These are phyloP conservation scores for Trichosporon coremiiforme DNA, from an alignment of 1,284 basidiomycete genomes.

Conservation along the genomic window DNA sequence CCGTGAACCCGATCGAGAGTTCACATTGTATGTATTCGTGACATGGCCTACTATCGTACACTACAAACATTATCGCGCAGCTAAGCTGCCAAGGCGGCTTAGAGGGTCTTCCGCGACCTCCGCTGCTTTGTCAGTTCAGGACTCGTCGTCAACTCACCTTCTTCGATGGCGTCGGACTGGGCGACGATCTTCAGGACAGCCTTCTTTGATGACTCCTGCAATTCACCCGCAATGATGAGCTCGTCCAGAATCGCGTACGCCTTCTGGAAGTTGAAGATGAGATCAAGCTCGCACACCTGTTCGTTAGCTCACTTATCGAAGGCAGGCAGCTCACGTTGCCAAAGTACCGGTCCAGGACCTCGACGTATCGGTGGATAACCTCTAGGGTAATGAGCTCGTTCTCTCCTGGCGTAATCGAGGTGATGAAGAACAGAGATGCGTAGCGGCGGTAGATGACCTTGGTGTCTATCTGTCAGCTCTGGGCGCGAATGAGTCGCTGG, in stretches of 20 bases:
- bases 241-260: conserved; percentile 98
- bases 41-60: conserved; percentile 24
- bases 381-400: conserved; percentile 92
- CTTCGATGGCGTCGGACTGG: conserved; percentile 59
- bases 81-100: conserved; percentile 49
- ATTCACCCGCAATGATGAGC: conserved; percentile 94
- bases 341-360: conserved; percentile 98
- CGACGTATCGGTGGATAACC: conserved; percentile 97
- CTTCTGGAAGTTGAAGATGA: conserved; percentile 99
- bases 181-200: conserved; percentile 81
- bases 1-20: neutral
- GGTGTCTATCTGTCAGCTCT: conserved; percentile 63
- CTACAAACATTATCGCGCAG: conserved; percentile 18
- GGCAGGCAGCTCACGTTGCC: conserved; percentile 73
- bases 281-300: conserved; percentile 92
- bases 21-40: conserved; percentile 17
- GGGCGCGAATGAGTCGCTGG: neutral
- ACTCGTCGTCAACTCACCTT: conserved; percentile 50
- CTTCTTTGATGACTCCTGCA: conserved; percentile 99
- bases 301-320: neutral
- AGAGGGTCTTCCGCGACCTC: conserved; percentile 54
- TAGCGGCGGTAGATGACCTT: conserved; percentile 98
- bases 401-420: conserved; percentile 83
- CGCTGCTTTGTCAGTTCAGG: conserved; percentile 35
- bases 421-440: conserved; percentile 97